Conservation (phyloP, 805 yeast species). For the Nakazawaea ernobii region DNA sequence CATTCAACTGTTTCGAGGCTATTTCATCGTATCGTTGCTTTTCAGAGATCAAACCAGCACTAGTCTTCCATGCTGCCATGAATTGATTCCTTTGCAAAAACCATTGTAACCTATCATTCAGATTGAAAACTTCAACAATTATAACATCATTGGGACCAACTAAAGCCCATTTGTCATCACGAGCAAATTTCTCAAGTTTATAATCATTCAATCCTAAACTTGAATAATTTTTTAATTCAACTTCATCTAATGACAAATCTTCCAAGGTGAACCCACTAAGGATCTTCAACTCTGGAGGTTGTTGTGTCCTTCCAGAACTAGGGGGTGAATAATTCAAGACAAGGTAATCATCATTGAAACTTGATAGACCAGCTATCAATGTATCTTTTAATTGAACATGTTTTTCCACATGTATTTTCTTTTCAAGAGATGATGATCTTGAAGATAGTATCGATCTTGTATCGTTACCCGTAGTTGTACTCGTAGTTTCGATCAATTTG, state of each 20-base stretch:
- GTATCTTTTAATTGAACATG: constrained; percentile 44
- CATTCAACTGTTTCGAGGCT: constrained; percentile 54
- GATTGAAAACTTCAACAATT: constrained; percentile 62
- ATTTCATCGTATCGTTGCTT: constrained; percentile 42
- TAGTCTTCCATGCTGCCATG: constrained; percentile 74
- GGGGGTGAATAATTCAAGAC: constrained; percentile 43
- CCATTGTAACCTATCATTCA: constrained; percentile 73
- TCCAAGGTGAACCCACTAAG: constrained; percentile 61
- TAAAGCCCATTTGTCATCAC: constrained; percentile 55
- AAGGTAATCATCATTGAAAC: constrained; percentile 65
- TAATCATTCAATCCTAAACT: constrained; percentile 77
- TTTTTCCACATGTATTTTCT: constrained; percentile 37
- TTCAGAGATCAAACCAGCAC: constrained; percentile 49
- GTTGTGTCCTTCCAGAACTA: constrained; percentile 21
- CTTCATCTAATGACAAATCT: constrained; percentile 74
- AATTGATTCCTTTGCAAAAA: constrained; percentile 46
- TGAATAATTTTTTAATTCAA: constrained; percentile 53
- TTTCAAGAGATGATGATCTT: constrained; percentile 42
- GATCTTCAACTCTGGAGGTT: constrained; percentile 71
- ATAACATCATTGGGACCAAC: constrained; percentile 82
- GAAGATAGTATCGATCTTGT: constrained; percentile 26
- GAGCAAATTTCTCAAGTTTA: constrained; percentile 43
- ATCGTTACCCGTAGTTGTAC: constrained; percentile 1
- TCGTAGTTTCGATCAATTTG: constrained; percentile 26
- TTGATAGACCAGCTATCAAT: constrained; percentile 70